Conservation (phyloP, 1,139 yeast genomes). For the Taphrina deformans region DNA sequence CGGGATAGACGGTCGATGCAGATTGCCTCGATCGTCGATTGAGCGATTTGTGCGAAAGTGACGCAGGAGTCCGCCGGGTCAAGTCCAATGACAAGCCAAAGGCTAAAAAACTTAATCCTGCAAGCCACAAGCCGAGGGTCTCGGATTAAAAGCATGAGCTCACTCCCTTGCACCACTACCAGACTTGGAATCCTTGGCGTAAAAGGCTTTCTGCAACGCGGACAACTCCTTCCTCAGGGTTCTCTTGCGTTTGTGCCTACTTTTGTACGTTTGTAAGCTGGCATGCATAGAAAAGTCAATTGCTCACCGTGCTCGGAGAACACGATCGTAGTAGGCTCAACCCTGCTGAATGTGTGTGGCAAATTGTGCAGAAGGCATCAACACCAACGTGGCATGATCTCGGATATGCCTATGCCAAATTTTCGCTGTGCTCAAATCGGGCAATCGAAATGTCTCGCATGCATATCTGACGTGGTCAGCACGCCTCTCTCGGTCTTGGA, state of each 20-base stretch:
- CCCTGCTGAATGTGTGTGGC: too few relatives aligned
- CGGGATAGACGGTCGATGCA: too few relatives aligned
- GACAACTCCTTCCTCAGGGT: neutral
- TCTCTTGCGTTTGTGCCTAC: too few relatives aligned
- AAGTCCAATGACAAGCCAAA: neutral
- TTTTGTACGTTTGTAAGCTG: too few relatives aligned
- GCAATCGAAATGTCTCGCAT: neutral
- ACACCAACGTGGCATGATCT: neutral
- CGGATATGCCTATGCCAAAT: neutral
- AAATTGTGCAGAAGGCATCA: too few relatives aligned
- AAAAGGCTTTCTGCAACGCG: neutral
- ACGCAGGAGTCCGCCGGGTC: neutral
- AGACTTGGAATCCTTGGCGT: neutral
- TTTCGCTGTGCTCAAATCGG: neutral
- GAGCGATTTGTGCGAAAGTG: too few relatives aligned
- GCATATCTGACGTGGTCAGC: neutral
- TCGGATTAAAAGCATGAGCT: neutral
- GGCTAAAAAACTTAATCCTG: neutral
- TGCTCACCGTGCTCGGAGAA: too few relatives aligned
- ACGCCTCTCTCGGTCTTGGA: neutral
- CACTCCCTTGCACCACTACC: neutral
- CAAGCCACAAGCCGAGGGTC: constrained; percentile 2
- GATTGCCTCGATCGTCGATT: too few relatives aligned
- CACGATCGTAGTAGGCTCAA: too few relatives aligned
- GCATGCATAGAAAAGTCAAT: too few relatives aligned